Base-by-base conservation (phyloP, 1,284 basidiomycete genomes). In the Rhodotorula sp. region DNA sequence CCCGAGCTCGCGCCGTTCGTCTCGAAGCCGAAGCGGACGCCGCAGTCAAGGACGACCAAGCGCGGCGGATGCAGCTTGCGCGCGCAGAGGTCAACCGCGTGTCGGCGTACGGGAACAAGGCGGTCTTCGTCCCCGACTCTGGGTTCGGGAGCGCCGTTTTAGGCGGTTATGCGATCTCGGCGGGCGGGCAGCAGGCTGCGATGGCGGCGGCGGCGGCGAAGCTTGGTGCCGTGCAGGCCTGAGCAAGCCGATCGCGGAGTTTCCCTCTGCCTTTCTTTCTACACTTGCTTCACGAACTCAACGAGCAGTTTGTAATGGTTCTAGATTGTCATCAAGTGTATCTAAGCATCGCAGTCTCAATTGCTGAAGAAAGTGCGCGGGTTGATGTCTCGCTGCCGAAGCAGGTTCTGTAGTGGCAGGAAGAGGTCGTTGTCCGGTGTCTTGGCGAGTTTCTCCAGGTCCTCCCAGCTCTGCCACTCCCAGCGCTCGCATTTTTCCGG, bases 31-130 rank as follows among this genome's bases (percentile, higher is more conserved):
- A n/a, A 2, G 55, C 55, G 17, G 55, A 90, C 73, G 81, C 84
- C 16, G 80, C 84, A 48, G 87, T 91, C 44, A 75, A 81, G 42
- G 88, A 91, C 76, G 81, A 83, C 62, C 91, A 89, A 77, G 89
- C 90, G 10, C 85, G 87, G 55, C 89, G 91, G 82, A 91, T 91
- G 89, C 86, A 86, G 79, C 77, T 90, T 68, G 83, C 87, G 52
- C 82, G 90, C 58, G 82, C 88, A 68, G 90, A 91, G 66, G 61
- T 63, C 44, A 75, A 82, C 49, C 85, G 87, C 64, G 83, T 91
- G 45, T 77, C 81, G 61, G 89, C 90, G 4, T 91, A 87, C 76
- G 90, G 90, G 7, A 79, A 85, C 63, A 88, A 84, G 82, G 86
- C 90, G 0, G 81, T 91, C 17, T 91, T 91, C 79, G 89, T 87